These are phyloP conservation scores for Nakazawaea wickerhamii DNA, from an alignment of 805 yeast genomes.

Conservation along the genomic window DNA sequence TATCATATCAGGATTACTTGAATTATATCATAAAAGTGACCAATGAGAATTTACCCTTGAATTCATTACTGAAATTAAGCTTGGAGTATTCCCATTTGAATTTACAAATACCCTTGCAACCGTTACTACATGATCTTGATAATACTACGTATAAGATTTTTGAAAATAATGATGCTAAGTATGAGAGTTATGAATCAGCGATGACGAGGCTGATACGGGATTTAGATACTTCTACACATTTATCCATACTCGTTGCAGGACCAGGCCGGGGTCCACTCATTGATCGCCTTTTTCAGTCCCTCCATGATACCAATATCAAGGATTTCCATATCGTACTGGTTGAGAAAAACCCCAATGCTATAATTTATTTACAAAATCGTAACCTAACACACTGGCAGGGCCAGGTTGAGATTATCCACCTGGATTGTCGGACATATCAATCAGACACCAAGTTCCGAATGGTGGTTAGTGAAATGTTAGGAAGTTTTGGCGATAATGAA, in stretches of 20 bases:
- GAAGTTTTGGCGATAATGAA: constrained; percentile 93
- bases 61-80: constrained; percentile 24
- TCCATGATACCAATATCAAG: constrained; percentile 23
- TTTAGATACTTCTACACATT: not conserved
- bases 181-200: constrained; percentile 62
- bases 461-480: constrained; percentile 76
- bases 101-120: constrained; percentile 60
- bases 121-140: constrained; percentile 53
- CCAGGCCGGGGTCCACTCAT: constrained; percentile 88
- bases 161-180: constrained; percentile 67
- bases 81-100: constrained; percentile 15
- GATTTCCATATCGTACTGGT: constrained; percentile 46
- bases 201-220: constrained; percentile 44
- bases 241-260: constrained; percentile 58
- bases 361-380: constrained; percentile 40
- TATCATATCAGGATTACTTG: constrained; percentile 26
- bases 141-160: constrained; percentile 60
- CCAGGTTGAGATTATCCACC: constrained; percentile 43
- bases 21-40: constrained; percentile 19
- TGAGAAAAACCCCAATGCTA: constrained; percentile 68
- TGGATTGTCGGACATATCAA: constrained; percentile 50
- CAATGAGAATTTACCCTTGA: constrained; percentile 21
- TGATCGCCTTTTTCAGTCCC: constrained; percentile 41
- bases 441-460: constrained; percentile 38
- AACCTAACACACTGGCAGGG: constrained; percentile 49